Evolutionary conservation across 2,329 filamentous ascomycete genomes (phyloP), one percentile per base, ranked within the genome.

Genomic region (Tolypocladium pustulatum): DNA sequence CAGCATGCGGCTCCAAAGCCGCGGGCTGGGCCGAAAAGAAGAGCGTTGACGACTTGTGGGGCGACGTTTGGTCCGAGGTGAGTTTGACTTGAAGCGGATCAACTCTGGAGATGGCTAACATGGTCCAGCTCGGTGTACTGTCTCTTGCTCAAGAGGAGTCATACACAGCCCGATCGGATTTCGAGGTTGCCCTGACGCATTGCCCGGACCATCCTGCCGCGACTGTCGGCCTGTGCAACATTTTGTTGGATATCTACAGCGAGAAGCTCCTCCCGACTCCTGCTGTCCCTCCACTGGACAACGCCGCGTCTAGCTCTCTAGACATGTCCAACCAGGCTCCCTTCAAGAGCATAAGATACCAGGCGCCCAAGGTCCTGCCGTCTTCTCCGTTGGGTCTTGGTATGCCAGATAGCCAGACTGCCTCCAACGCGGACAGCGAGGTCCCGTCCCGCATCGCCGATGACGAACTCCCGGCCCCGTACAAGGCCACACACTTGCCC

Each of bases 201-300:
- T 89, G 84, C 62, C 85, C 88, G 0, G 85, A 97, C 68, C 93
- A 99, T 65, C 81, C 89, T 0, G 79, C 80, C 17, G 91, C 90
- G 37, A 95, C 89, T 30, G 84, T 97, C 40, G 90, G 89, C 1
- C 76, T 99, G 27, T 90, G 90, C 22, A 89, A 89, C 65, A 86
- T 97, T 41, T 80, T 99, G 8, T 81, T 97, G 55, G 91, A 97
- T 67, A 85, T 95, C 25, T 96, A 93, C 73, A 85, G 78, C 64
- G 81, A 90, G 71, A 80, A 83, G 54, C 74, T 90, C 25, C 79
- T 87, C 46, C 85, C 85, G 4, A 76, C 77, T 60, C 74, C 82
- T 57, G 72, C 84, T 62, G 75, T 83, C 4, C 78, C 81, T 2
- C 68, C 72, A 1, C 71, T 83, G 46, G 63, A 69, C 7, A 55